Evolutionary conservation across 371 early-diverging fungal genomes (phyloP).

Genomic region (Cokeromyces recurvatus): DNA sequence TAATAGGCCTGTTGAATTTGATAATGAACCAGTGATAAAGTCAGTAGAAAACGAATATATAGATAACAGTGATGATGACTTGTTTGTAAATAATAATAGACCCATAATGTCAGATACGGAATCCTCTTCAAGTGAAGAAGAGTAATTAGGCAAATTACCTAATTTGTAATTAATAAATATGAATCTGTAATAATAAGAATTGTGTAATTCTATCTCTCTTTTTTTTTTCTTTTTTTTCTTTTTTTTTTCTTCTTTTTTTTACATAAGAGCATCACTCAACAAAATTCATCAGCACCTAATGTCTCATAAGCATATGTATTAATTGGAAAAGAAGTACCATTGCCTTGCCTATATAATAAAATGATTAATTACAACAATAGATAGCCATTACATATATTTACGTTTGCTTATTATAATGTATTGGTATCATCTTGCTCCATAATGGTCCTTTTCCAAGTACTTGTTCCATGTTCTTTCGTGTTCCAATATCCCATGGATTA

Average conservation of each 20-base stretch:
- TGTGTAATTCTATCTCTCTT: too few relatives aligned
- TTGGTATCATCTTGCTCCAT: constrained; percentile 58
- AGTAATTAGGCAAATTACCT: too few relatives aligned
- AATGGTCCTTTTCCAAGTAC: constrained; percentile 48
- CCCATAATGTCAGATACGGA: constrained; percentile 41
- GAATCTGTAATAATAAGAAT: too few relatives aligned
- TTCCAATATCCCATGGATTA: constrained; percentile 63
- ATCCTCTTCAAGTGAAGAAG: constrained; percentile 28
- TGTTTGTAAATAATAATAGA: constrained; percentile 67
- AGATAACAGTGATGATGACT: constrained; percentile 47
- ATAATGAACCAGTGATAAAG: constrained; percentile 9
- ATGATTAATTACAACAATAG: background rate
- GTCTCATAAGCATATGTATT: constrained; percentile 46
- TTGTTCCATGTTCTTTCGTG: constrained; percentile 46
- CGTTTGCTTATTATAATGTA: too few relatives aligned
- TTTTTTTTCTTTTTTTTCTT: too few relatives aligned
- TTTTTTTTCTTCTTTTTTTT: too few relatives aligned
- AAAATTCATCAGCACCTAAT: too few relatives aligned
- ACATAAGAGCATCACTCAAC: too few relatives aligned
- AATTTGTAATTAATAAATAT: background rate
- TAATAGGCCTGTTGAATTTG: constrained; percentile 41
- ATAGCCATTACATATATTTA: background rate
- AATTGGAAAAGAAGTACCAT: constrained; percentile 39
- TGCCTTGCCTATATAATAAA: constrained; percentile 23
- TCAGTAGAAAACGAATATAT: constrained; percentile 16